These are phyloP conservation scores for Globisporangium nagaii DNA, from an alignment of 352 stramenopile species.

Conservation along the genomic window DNA sequence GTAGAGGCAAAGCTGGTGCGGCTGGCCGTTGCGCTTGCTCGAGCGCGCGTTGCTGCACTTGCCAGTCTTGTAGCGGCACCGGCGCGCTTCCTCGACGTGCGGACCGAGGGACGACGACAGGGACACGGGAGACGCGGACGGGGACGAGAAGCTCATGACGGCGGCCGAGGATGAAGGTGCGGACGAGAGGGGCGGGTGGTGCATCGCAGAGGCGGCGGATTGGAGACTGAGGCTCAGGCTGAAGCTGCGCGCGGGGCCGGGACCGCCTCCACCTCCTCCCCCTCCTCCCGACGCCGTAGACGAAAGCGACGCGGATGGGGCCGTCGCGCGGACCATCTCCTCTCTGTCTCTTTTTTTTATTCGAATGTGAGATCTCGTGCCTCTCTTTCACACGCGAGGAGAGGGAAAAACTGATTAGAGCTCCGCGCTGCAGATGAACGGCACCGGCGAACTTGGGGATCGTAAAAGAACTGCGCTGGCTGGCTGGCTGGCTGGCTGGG, in stretches of 20 bases:
- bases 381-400: not conserved
- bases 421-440: not conserved
- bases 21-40: constrained; percentile 81
- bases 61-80: constrained; percentile 84
- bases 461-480: not conserved
- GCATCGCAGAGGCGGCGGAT: constrained; percentile 8
- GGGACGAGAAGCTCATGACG: constrained; percentile 1
- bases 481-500: not conserved
- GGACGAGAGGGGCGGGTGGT: constrained; percentile 6
- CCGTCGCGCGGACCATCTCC: not conserved
- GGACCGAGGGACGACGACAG: not conserved
- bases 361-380: not conserved
- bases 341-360: constrained; percentile 5
- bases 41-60: constrained; percentile 82
- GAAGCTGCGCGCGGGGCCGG: not conserved
- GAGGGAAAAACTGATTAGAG: constrained; percentile 5
- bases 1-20: constrained; percentile 83
- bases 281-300: constrained; percentile 1
- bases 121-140: not conserved
- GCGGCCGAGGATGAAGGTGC: not conserved
- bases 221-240: constrained; percentile 10
- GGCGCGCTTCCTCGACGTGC: constrained; percentile 10
- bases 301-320: constrained; percentile 1
- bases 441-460: not conserved
- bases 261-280: not conserved